A percentile compares a stretch with the other conserved stretches of the same genome.
phyloP scores from a whole-genome alignment of 257 asterid species.

The Schizonepeta tenuifolia region DNA sequence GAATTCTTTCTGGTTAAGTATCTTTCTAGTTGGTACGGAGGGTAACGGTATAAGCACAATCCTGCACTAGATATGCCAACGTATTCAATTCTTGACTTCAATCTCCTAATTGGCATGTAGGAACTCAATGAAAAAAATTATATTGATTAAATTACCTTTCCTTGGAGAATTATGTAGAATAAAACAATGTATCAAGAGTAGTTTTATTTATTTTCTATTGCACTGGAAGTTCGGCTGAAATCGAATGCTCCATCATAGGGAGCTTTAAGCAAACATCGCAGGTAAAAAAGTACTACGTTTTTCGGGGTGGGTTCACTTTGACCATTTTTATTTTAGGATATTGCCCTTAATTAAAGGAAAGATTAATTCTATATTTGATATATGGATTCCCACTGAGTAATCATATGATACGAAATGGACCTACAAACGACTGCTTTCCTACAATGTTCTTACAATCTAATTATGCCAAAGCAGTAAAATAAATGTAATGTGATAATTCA shows the following conservation, averaged over 20 bases:
- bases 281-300: no score
- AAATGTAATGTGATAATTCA: slow-evolving; percentile 22
- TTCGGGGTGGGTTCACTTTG: not conserved
- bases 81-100: slow-evolving; percentile 9
- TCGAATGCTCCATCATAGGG: no score
- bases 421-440: not conserved
- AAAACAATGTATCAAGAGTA: not conserved
- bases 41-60: not conserved
- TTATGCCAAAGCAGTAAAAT: slow-evolving; percentile 7
- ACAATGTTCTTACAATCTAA: not conserved
- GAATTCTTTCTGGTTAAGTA: no score
- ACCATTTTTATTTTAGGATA: no score
- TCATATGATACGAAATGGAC: not conserved
- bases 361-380: not conserved
- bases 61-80: not conserved
- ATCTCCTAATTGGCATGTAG: slow-evolving; percentile 1
- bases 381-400: not conserved
- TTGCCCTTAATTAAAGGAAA: not conserved
- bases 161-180: not conserved
- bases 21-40: no score
- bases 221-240: slow-evolving; percentile 1
- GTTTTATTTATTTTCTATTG: not conserved
- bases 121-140: not conserved
- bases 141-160: not conserved
- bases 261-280: no score